Base-by-base conservation (phyloP, 1,139 yeast genomes). In the Protomyces macrosporus region DNA sequence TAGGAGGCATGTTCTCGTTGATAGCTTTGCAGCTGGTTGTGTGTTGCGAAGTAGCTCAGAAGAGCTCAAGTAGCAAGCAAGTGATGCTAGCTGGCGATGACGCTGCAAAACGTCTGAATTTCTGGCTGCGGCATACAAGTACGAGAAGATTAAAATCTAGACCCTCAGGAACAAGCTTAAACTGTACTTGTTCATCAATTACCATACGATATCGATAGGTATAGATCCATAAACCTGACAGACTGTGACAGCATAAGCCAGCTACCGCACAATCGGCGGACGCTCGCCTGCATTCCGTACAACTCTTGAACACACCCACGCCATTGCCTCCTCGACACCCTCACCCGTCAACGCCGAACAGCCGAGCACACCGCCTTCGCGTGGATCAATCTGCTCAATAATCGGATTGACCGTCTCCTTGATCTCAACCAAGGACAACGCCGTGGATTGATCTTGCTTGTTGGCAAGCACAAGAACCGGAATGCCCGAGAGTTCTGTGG, bases 391-490 rank as follows among this genome's bases (percentile, higher is more conserved):
- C 71, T 86, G 82, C 79, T 88, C 83, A 66, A 97, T 87, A 72
- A 87, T 82, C 74, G 85, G 78, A 79, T 91, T 84, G 81, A 93
- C 80, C 71, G 91, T 75, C 81, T 95, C 81, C 80, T 91, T 84
- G 74, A 93, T 81, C 76, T 87, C 84, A 77, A 84, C 82, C 69
- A 86, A 84, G 71, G 85, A 97, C 76, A 91, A 79, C 70, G 90
- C 87, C 61, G 86, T 90, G 55, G 89, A 90, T 65, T 88, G 78
- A 75, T 93, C 98, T 77, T 90, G 97, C 74, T 93, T 93, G 75
- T 93, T 93, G 7, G 97, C 98, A 72, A 93, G 79, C 97, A 93
- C 90, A 63, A 93, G 78, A 6, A 93, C 84, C 0, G 98, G 98
- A 12, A 90, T 87, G 53, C 93, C 91, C 65, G 79, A 78, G 40